Base-by-base conservation (phyloP, 345 rosid genomes). In the Punica granatum region DNA sequence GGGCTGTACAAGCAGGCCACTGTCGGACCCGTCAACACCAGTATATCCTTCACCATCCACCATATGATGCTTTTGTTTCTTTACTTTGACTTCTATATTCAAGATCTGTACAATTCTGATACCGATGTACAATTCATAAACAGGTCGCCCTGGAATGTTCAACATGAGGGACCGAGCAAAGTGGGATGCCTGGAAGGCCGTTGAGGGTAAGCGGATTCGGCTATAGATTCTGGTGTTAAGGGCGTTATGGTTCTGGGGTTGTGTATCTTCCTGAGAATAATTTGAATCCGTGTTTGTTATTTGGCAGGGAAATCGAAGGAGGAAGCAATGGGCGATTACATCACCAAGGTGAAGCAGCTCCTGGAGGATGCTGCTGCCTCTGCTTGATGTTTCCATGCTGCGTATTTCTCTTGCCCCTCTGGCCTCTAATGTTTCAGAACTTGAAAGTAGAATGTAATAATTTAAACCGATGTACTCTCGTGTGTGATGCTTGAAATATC, bases 171-270 rank as follows among this genome's bases (percentile, higher is more conserved):
- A 88, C 21, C 85, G 84, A 70, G 90, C 91, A 1, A 94, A 94
- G 82, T 94, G 99, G 99, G 99, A 94, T 73, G 97, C 98, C 30
- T 94, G 98, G 99, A 94, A 94, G 84, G 84, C 88, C 49, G 93
- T 86, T 74, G 96, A 94, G 86, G 90, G 99, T 90, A 68, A 51
- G 58, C n/a, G 9, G 58, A 23, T 25, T 51, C n/a, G 8, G 4
- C 58, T 51, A 7, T 51, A n/a, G 58, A 51, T 25, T 51, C 58
- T 10, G 30, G 30, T 51, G 1, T 25, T n/a, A 51, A n/a, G 30
- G 0, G 58, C 28, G 9, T 63, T 54, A 6, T 36, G 46, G 7
- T 67, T 67, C 36, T 30, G 18, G 21, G 8, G 4, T 6, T 51
- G 32, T 44, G 6, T 32, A 35, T 31, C 9, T 6, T 25, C 19